Evolutionary conservation across 176 grass and related monocot species (phyloP).

Genomic region (Phoenix dactylifera): DNA sequence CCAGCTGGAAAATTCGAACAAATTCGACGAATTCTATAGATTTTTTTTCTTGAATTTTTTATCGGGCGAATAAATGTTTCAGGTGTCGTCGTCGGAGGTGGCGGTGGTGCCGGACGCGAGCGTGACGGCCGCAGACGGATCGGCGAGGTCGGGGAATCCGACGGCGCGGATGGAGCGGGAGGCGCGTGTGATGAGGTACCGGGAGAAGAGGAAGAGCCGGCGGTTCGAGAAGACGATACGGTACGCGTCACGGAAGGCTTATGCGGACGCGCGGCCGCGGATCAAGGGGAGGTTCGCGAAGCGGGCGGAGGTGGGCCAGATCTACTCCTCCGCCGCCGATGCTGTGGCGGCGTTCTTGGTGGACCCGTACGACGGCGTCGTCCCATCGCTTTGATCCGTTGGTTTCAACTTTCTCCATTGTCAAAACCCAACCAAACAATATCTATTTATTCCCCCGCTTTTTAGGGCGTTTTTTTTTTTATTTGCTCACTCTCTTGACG

Average conservation of each 20-base stretch:
- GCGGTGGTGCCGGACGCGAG: slow-evolving; percentile 10
- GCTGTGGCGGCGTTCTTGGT: slow-evolving; percentile 1
- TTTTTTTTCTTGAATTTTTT: background rate
- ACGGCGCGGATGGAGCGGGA: slow-evolving; percentile 33
- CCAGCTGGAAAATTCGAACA: background rate
- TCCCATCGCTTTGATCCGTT: background rate
- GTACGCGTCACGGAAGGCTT: slow-evolving; percentile 89
- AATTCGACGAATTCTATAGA: background rate
- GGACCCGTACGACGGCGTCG: slow-evolving; percentile 44
- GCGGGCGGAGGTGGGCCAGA: slow-evolving; percentile 22
- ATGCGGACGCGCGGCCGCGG: slow-evolving; percentile 75
- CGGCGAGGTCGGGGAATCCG: slow-evolving; percentile 6
- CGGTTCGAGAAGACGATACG: slow-evolving; percentile 94
- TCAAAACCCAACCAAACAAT: no score
- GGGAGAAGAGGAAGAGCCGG: slow-evolving; percentile 86
- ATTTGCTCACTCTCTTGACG: no score
- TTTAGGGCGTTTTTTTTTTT: no score
- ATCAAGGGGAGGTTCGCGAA: slow-evolving; percentile 94
- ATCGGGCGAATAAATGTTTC: background rate
- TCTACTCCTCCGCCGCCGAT: slow-evolving; percentile 14
- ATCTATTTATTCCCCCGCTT: no score
- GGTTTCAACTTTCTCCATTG: no score
- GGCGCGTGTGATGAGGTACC: slow-evolving; percentile 79
- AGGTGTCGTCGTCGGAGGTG: slow-evolving; percentile 77
- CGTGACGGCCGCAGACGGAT: background rate